Conservation (phyloP, 2,329 filamentous ascomycete genomes). For the Teratosphaeria viscida region DNA sequence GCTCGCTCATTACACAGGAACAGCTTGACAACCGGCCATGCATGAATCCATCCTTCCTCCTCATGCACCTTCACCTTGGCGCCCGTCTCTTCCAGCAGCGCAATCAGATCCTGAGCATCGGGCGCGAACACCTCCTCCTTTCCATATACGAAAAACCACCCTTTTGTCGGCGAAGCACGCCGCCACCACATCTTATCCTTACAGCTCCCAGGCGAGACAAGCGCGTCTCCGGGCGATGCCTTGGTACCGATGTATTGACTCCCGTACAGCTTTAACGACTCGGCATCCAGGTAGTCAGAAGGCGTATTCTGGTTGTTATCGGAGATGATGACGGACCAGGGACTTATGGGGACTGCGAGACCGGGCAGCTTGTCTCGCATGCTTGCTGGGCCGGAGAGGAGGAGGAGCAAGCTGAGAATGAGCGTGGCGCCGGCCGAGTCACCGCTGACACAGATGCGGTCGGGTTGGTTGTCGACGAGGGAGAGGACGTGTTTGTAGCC, state of each 20-base stretch:
- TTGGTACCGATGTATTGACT: conserved; percentile 53
- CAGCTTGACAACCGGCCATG: conserved; percentile 64
- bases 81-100: conserved; percentile 43
- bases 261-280: conserved; percentile 59
- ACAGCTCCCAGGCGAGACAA: conserved; percentile 62
- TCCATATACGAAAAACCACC: conserved; percentile 62
- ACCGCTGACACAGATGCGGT: conserved; percentile 59
- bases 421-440: conserved; percentile 73
- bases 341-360: conserved; percentile 65
- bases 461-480: conserved; percentile 47
- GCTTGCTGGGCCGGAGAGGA: conserved; percentile 44
- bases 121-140: conserved; percentile 67
- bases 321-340: conserved; percentile 68
- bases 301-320: conserved; percentile 54
- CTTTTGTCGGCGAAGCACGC: conserved; percentile 53
- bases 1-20: conserved; percentile 42
- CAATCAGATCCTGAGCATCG: conserved; percentile 54
- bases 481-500: conserved; percentile 63
- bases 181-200: conserved; percentile 56
- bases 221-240: conserved; percentile 41
- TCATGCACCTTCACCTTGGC: conserved; percentile 47
- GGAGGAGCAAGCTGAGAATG: conserved; percentile 60
- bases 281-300: conserved; percentile 64
- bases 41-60: conserved; percentile 61
- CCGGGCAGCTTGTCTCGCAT: conserved; percentile 40